Percentiles rank a stretch among this genome's conserved stretches.
Evolutionary conservation across 305 asterid species (phyloP).

Genomic region (Solanum hybrid): DNA sequence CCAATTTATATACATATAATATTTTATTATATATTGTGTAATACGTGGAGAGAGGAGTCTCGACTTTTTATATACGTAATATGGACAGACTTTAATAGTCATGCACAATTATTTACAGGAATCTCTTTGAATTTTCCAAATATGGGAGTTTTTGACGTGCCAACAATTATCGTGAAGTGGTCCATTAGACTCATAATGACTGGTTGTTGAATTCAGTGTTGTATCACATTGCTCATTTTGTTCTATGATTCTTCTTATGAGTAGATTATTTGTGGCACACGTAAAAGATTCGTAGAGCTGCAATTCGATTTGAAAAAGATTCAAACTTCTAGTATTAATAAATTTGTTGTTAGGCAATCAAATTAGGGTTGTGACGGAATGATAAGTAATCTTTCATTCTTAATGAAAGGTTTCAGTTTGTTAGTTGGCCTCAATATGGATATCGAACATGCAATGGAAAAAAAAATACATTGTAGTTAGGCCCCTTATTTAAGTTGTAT

Average conservation of each 20-base stretch:
- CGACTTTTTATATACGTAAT: background rate
- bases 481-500: too few species aligned
- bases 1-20: background rate
- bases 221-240: background rate
- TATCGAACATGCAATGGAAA: background rate
- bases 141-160: conserved; percentile 47
- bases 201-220: conserved; percentile 13
- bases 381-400: background rate
- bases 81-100: background rate
- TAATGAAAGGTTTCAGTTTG: too few species aligned
- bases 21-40: background rate
- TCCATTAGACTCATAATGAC: background rate
- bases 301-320: background rate
- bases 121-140: conserved; percentile 9
- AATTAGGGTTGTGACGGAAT: background rate
- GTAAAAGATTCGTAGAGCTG: background rate
- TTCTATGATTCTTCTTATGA: background rate
- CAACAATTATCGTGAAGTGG: conserved; percentile 20
- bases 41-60: background rate
- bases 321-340: background rate
- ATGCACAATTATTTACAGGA: background rate
- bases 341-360: background rate
- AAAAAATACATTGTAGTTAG: too few species aligned
- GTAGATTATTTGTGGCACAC: background rate
- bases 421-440: background rate